phyloP scores from a whole-genome alignment of 352 stramenopile genomes.

The Pilasporangium apinafurcum region DNA sequence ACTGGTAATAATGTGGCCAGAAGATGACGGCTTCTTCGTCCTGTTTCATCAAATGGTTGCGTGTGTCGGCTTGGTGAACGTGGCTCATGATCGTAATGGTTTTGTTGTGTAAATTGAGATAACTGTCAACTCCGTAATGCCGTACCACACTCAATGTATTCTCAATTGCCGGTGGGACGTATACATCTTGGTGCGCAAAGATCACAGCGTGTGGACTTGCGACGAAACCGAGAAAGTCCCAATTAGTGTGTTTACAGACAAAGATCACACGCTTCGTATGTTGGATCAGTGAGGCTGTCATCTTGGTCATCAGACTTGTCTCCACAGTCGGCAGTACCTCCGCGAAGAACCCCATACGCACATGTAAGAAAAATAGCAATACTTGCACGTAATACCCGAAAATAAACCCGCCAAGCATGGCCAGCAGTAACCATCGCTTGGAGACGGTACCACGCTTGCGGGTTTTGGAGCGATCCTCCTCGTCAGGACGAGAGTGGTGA shows the following conservation, averaged over 20 bases:
- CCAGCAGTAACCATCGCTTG: slow-evolving; percentile 11
- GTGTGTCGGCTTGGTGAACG: slow-evolving; percentile 35
- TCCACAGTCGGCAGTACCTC: slow-evolving; percentile 42
- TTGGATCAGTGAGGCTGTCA: slow-evolving; percentile 39
- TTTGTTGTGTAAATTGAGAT: slow-evolving; percentile 79
- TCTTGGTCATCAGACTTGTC: slow-evolving; percentile 29
- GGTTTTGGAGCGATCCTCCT: slow-evolving; percentile 9
- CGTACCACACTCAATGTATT: slow-evolving; percentile 54
- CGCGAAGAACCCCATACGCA: slow-evolving; percentile 48
- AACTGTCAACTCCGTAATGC: slow-evolving; percentile 58
- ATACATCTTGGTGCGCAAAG: slow-evolving; percentile 62
- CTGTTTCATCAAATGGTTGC: slow-evolving; percentile 65
- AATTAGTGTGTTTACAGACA: slow-evolving; percentile 71
- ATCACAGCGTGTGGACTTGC: slow-evolving; percentile 54
- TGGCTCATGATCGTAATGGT: slow-evolving; percentile 76
- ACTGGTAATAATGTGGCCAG: slow-evolving; percentile 79
- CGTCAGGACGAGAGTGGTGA: too few species aligned
- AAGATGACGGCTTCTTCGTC: slow-evolving; percentile 71
- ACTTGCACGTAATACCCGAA: slow-evolving; percentile 68
- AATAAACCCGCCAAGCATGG: slow-evolving; percentile 24
- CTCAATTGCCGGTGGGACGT: slow-evolving; percentile 37
- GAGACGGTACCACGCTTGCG: slow-evolving; percentile 4
- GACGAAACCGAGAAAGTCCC: slow-evolving; percentile 70
- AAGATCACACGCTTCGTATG: slow-evolving; percentile 60
- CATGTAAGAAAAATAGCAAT: slow-evolving; percentile 58